Percentiles rank a stretch among this genome's conserved stretches.
These are phyloP conservation scores for Chlorella variabilis DNA, from an alignment of 163 green algal species.

Conservation along the genomic window DNA sequence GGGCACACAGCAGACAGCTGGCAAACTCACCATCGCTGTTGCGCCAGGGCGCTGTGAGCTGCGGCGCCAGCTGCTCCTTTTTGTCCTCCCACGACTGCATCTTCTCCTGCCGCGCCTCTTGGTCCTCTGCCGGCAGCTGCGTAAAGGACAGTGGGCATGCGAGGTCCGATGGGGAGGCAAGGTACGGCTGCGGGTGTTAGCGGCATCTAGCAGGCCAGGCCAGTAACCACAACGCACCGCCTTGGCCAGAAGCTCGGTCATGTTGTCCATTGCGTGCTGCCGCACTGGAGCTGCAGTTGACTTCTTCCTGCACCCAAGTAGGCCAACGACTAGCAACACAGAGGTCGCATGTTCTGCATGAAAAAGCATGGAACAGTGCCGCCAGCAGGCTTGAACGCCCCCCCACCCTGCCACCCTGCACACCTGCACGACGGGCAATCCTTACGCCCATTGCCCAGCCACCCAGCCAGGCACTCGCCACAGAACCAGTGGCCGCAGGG, in stretches of 20 bases:
- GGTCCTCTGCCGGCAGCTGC: slow-evolving; percentile 3
- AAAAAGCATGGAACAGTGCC: background rate
- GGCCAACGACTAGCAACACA: too few relatives aligned
- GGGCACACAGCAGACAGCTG: background rate
- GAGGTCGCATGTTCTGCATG: too few relatives aligned
- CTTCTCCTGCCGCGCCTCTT: background rate
- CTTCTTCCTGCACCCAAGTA: background rate
- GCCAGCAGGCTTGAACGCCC: background rate
- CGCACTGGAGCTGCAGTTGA: slow-evolving; percentile 6
- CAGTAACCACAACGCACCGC: background rate
- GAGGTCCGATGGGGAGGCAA: background rate
- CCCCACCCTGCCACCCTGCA: too few relatives aligned
- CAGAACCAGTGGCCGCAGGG: slow-evolving; percentile 65
- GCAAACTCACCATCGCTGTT: background rate
- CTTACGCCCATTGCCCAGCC: slow-evolving; percentile 43
- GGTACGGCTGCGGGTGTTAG: background rate
- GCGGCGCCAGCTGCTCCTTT: background rate
- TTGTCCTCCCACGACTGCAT: slow-evolving; percentile 1
- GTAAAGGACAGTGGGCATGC: too few relatives aligned
- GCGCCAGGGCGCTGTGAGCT: slow-evolving; percentile 9
- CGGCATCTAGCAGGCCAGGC: too few relatives aligned
- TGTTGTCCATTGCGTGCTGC: slow-evolving; percentile 29
- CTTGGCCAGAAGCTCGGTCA: background rate
- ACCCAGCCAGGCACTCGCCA: slow-evolving; percentile 51
- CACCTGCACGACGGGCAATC: slow-evolving; percentile 59